Percentiles rank a stretch among this genome's conserved stretches.
These are phyloP conservation scores for Monosporozyma unispora DNA, from an alignment of 805 yeast species.

Conservation along the genomic window DNA sequence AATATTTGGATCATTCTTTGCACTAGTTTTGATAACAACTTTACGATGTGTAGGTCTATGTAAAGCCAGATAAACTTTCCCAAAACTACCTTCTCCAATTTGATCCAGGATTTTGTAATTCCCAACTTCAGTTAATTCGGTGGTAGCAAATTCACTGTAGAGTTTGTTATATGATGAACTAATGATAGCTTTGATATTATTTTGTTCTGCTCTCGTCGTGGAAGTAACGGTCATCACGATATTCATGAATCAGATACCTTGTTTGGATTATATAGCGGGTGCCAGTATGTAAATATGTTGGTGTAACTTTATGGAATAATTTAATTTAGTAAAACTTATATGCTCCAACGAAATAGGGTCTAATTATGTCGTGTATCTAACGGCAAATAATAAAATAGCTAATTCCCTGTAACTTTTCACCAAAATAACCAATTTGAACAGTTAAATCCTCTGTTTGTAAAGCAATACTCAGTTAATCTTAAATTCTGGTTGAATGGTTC, in stretches of 20 bases:
- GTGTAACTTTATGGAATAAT: too few species aligned
- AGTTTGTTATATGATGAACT: constrained; percentile 59
- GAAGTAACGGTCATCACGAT: not conserved
- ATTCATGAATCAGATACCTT: not conserved
- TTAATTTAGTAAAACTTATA: too few species aligned
- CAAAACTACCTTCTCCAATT: constrained; percentile 90
- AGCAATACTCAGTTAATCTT: not conserved
- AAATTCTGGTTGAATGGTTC: not conserved
- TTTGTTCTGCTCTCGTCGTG: constrained; percentile 22
- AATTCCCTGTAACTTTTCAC: not conserved
- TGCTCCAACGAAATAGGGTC: not conserved
- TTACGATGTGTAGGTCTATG: constrained; percentile 67
- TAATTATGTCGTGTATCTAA: not conserved
- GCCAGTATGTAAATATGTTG: not conserved
- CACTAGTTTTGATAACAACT: constrained; percentile 79
- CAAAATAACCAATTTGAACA: not conserved
- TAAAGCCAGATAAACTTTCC: constrained; percentile 78
- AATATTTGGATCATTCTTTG: constrained; percentile 69
- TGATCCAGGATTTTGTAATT: constrained; percentile 64
- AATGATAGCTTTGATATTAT: constrained; percentile 31
- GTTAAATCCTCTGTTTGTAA: not conserved
- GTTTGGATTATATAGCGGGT: not conserved
- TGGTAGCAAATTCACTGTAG: constrained; percentile 38
- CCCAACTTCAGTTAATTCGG: constrained; percentile 61
- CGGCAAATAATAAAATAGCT: not conserved